These are phyloP conservation scores for Cyberlindnera saturnus DNA, from an alignment of 805 yeast genomes.

Conservation along the genomic window DNA sequence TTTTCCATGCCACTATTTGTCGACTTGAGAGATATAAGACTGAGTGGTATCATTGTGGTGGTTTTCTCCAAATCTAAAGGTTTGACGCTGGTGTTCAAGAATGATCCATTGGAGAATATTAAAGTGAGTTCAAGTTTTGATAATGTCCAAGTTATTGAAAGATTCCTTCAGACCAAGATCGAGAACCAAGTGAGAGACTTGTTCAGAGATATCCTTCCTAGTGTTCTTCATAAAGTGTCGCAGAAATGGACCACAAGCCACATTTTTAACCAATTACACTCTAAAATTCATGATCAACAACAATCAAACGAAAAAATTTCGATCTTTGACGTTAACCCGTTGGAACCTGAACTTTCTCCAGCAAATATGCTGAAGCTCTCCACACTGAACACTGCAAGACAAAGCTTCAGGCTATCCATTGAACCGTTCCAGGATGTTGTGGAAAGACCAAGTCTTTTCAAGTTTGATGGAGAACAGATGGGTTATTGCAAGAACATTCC, in stretches of 20 bases:
- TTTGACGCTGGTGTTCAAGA: slow-evolving; percentile 77
- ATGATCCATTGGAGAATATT: slow-evolving; percentile 82
- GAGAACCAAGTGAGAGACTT: slow-evolving; percentile 74
- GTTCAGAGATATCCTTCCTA: slow-evolving; percentile 80
- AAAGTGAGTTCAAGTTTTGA: slow-evolving; percentile 85
- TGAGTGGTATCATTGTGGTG: slow-evolving; percentile 77
- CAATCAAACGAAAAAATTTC: slow-evolving; percentile 27
- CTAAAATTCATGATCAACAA: slow-evolving; percentile 12
- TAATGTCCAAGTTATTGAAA: slow-evolving; percentile 76
- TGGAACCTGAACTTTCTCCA: slow-evolving; percentile 55
- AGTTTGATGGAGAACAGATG: slow-evolving; percentile 15
- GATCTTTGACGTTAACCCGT: slow-evolving; percentile 49
- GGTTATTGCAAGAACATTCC: slow-evolving; percentile 16
- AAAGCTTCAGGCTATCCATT: slow-evolving; percentile 68
- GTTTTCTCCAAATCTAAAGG: slow-evolving; percentile 82
- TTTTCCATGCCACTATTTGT: slow-evolving; percentile 76
- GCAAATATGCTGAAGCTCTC: slow-evolving; percentile 63
- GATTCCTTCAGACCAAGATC: slow-evolving; percentile 74
- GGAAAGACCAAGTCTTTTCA: slow-evolving; percentile 40
- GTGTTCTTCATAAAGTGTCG: slow-evolving; percentile 69
- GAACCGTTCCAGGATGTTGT: slow-evolving; percentile 52
- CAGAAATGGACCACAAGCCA: slow-evolving; percentile 52
- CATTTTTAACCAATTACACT: slow-evolving; percentile 23
- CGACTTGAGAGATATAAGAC: slow-evolving; percentile 61
- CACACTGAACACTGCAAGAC: slow-evolving; percentile 66